Evolutionary conservation across 2,329 filamentous ascomycete species (phyloP).

Genomic region (Calonectria pteridis): DNA sequence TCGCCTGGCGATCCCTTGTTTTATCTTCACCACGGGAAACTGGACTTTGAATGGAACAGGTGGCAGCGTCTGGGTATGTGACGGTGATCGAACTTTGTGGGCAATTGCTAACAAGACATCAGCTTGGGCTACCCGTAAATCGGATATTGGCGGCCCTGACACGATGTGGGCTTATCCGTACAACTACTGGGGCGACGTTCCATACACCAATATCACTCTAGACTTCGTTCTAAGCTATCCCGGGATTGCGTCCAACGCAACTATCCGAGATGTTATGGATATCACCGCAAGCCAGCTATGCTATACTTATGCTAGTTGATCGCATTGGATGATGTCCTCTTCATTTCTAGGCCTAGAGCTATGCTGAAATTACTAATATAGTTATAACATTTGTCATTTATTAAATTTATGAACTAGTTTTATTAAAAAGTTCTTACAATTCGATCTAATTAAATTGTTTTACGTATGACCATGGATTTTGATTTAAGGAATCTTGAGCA

Average conservation of each 20-base stretch:
- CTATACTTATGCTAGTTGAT: not conserved
- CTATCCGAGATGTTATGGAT: conserved; percentile 16
- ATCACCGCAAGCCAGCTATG: not conserved
- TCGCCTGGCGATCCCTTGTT: conserved; percentile 17
- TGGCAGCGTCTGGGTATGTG: conserved; percentile 14
- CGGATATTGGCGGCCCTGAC: conserved; percentile 14
- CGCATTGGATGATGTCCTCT: not conserved
- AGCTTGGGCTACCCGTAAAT: conserved; percentile 20
- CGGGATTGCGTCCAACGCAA: conserved; percentile 3
- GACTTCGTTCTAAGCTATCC: conserved; percentile 13
- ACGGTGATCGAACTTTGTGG: not conserved
- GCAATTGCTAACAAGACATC: conserved; percentile 7
- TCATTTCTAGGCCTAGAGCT: not conserved
- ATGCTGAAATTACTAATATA: not conserved
- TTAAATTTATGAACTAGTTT: not conserved
- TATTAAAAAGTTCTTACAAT: not conserved
- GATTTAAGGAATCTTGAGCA: too few species aligned
- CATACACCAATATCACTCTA: conserved; percentile 15
- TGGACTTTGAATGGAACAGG: conserved; percentile 21
- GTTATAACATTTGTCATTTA: not conserved
- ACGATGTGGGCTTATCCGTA: conserved; percentile 20
- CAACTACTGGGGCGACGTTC: conserved; percentile 17
- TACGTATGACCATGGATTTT: not conserved
- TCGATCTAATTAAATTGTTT: not conserved
- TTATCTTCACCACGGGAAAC: conserved; percentile 13